Base-by-base conservation (phyloP, 2,329 filamentous ascomycete species). In the Hypocreales sp. region DNA sequence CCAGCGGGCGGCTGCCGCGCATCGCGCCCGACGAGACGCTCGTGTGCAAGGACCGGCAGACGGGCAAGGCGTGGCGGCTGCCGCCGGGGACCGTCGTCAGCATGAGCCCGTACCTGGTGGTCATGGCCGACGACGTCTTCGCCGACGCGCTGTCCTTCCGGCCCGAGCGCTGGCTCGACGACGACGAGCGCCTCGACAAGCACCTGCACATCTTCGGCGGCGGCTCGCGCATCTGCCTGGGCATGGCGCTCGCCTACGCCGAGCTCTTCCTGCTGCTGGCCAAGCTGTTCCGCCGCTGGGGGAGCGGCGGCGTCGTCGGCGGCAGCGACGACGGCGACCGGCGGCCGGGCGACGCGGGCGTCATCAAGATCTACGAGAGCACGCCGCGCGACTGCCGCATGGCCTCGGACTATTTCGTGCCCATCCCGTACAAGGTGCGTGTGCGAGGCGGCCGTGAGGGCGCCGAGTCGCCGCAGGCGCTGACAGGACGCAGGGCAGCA, bases 1-100 rank as follows among this genome's bases (percentile, higher is more conserved):
- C 62, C 3, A 59, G 55, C n/a, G 52, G 61, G 28, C 42, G 57
- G 5, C 48, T 67, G 2, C 56, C 64, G 27, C 60, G 64, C 2
- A 45, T 62, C 12, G 60, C 62, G 0, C 58, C 61, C 3, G 38
- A 47, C 16, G 48, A 53, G 33, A 36, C 40, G 4, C 37, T 52
- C 13, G 31, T 42, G 20, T 44, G 44, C 15, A 32, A 36, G n/a
- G 50, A 53, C 25, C 33, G 30, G 4, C 34, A 35, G 25, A 41
- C 40, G 4, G 40, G 39, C 20, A 41, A 36, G 22, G 30, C 38
- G 15, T 48, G 46, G 40, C 37, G 35, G 11, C 40, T 55, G 8
- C 48, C 50, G 10, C 41, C 43, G 2, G 45, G 47, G n/a, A 46
- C 45, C 6, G 42, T 50, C 7, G 38, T 55, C 20, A 48, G 51